Conservation (phyloP, 345 rosid species). For the Euphorbia pulcherrima region DNA sequence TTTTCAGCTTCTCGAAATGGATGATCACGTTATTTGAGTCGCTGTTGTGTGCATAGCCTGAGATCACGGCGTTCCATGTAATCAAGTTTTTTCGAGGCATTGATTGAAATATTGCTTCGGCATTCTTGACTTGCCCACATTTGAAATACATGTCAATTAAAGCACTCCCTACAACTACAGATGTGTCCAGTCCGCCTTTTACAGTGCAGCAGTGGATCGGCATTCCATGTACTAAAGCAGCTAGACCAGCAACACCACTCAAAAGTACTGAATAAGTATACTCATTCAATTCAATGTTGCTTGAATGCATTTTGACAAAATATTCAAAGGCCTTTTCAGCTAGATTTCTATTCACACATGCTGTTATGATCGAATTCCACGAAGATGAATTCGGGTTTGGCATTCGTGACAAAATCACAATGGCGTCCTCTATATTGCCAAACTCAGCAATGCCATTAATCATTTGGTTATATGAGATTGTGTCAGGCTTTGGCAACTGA, state of each 20-base stretch:
- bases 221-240: constrained; percentile 59
- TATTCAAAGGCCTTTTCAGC: constrained; percentile 47
- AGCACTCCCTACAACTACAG: constrained; percentile 65
- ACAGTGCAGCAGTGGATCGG: constrained; percentile 50
- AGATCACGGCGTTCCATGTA: constrained; percentile 76
- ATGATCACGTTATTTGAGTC: constrained; percentile 38
- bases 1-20: constrained; percentile 45
- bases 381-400: constrained; percentile 67
- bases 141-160: constrained; percentile 76
- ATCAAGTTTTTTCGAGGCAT: constrained; percentile 52
- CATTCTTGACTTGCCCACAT: constrained; percentile 53
- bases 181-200: constrained; percentile 38
- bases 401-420: constrained; percentile 40
- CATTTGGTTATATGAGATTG: constrained; percentile 69
- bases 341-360: constrained; percentile 50
- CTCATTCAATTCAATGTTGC: constrained; percentile 42
- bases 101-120: constrained; percentile 47
- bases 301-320: constrained; percentile 52
- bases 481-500: constrained; percentile 59
- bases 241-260: constrained; percentile 56
- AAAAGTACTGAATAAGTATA: constrained; percentile 60
- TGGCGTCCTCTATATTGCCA: constrained; percentile 48
- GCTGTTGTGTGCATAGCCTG: constrained; percentile 71
- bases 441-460: constrained; percentile 61
- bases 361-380: constrained; percentile 76